Base-by-base conservation (phyloP, 2,329 filamentous ascomycete species). In the Trichoderma atroviride region DNA sequence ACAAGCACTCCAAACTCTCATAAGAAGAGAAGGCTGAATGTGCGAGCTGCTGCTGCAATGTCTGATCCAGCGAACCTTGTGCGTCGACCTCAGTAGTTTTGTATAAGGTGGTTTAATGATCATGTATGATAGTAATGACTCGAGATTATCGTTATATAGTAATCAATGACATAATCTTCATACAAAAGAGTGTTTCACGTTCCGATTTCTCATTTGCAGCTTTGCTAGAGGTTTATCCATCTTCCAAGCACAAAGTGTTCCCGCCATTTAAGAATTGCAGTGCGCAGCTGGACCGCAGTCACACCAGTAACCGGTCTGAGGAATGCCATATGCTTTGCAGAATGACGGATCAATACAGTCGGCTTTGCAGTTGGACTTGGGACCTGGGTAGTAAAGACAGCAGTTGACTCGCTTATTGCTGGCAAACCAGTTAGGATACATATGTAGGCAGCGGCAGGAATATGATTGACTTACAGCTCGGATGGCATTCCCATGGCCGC, bases 41-140 rank as follows among this genome's bases (percentile, higher is more conserved):
- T 66, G 9, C 63, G 63, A 27, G 29, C 63, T 10, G 63, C 63
- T 24, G 63, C 63, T 5, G 40, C 53, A 13, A 47, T 66, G 63
- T 35, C 63, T 50, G 53, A 66, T 22, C 53, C 63, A 58, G 29
- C 24, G 27, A 58, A 55, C 37, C 57, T 66, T 58, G 40, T 31
- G 4, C 63, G 63, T 9, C 63, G 63, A 13, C 53, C 53, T 27
- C 29, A 58, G 29, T 66, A 66, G 3, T 22, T 5, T 0, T 37
- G 24, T 50, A 19, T 56, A n/a, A n/a, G 3, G n/a, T 37, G 52
- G 56, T 33, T 11, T 66, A 47, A 66, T 35, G 37, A 55, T 47
- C 19, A 43, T 50, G n/a, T 58, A 47, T 66, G 29, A 58, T 66
- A n/a, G 43, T 31, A n/a, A 58, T 35, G 27, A 66, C 37, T 35